phyloP scores from a whole-genome alignment of 108 stramenopile genomes.

The Cyclostephanos invisitatus region DNA sequence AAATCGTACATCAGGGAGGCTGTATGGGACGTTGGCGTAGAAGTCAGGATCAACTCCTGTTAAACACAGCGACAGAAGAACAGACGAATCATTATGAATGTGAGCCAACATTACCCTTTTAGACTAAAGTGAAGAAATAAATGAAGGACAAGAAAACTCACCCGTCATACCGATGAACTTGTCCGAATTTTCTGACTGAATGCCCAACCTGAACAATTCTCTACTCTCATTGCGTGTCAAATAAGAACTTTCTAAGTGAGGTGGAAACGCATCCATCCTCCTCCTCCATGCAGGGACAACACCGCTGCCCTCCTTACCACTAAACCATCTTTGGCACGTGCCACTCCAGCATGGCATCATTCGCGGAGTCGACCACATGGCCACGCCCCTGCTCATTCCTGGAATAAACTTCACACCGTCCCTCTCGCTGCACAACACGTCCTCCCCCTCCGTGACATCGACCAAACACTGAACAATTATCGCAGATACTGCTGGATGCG shows the following conservation, averaged over 20 bases:
- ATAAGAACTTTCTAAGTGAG: constrained; percentile 77
- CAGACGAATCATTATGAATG: constrained; percentile 14
- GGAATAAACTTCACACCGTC: neutral
- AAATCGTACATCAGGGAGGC: constrained; percentile 64
- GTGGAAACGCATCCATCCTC: constrained; percentile 74
- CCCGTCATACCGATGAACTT: constrained; percentile 60
- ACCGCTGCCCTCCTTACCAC: constrained; percentile 15
- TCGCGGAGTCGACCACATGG: constrained; percentile 75
- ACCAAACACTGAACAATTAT: constrained; percentile 83
- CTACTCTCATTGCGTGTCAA: constrained; percentile 76
- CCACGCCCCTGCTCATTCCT: constrained; percentile 41
- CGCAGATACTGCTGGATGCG: constrained; percentile 80
- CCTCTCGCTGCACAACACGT: constrained; percentile 47
- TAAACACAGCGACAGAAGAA: neutral
- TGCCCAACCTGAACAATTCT: constrained; percentile 58
- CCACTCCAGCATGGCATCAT: constrained; percentile 79
- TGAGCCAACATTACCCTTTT: neutral
- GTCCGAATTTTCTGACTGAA: constrained; percentile 33
- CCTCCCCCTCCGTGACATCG: constrained; percentile 64
- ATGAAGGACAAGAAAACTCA: constrained; percentile 12
- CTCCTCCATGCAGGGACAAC: constrained; percentile 50
- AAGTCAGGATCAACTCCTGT: constrained; percentile 68
- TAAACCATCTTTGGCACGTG: constrained; percentile 38
- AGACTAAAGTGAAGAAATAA: neutral
- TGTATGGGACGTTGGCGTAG: constrained; percentile 70